Evolutionary conservation across 225 moss, liverwort and hornwort species (phyloP).

Genomic region (Thuidium tamariscinum): DNA sequence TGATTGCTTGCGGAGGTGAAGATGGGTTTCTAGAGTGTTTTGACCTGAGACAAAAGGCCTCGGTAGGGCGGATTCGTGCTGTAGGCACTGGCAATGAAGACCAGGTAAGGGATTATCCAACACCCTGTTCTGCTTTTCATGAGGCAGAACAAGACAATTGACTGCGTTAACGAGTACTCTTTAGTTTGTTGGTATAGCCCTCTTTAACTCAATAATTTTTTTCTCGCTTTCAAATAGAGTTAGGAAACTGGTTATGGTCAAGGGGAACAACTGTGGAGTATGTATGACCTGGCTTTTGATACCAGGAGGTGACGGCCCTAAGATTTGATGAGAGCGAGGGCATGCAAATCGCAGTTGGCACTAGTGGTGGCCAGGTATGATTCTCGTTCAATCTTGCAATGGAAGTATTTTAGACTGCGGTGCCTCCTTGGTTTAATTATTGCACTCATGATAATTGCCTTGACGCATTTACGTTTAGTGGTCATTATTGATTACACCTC

Average conservation of each 20-base stretch:
- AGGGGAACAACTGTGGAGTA: not conserved
- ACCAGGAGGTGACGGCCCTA: conserved; percentile 75
- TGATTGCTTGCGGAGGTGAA: conserved; percentile 93
- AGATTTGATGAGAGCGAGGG: conserved; percentile 90
- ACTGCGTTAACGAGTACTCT: not conserved
- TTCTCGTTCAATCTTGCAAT: not conserved
- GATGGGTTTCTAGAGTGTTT: conserved; percentile 93
- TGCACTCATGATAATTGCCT: not conserved
- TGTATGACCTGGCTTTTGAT: not conserved
- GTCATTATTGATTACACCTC: not conserved
- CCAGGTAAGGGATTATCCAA: conserved; percentile 16
- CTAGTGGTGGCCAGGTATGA: conserved; percentile 70
- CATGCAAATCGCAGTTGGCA: conserved; percentile 87
- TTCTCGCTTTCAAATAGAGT: not conserved
- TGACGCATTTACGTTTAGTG: not conserved
- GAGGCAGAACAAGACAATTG: not conserved
- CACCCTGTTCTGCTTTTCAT: not conserved
- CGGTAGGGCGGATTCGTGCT: conserved; percentile 63
- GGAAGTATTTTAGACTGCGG: not conserved
- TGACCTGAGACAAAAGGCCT: conserved; percentile 76
- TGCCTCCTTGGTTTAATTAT: not conserved
- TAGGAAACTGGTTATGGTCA: not conserved
- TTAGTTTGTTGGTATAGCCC: not conserved
- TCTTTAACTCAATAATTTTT: not conserved
- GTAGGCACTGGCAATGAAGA: conserved; percentile 43